These are phyloP conservation scores for Dichotomocladium elegans DNA, from an alignment of 371 early-diverging fungal genomes.

Conservation along the genomic window DNA sequence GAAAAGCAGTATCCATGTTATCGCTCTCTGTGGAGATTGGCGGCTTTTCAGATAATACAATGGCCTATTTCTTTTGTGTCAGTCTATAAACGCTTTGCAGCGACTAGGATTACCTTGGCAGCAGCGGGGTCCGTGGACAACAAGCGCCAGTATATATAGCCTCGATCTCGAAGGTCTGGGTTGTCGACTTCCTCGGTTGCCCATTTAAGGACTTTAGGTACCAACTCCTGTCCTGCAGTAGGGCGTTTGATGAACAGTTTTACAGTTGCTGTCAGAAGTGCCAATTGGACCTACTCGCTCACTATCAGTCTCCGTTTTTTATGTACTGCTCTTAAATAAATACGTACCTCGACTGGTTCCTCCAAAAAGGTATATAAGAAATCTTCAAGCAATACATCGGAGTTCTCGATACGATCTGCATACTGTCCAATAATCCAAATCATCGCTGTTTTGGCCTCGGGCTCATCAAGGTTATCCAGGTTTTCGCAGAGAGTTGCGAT, in stretches of 20 bases:
- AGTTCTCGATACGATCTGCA: conserved; percentile 87
- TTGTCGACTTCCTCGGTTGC: conserved; percentile 93
- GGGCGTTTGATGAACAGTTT: conserved; percentile 93
- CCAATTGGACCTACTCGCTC: conserved; percentile 75
- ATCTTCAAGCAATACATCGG: conserved; percentile 73
- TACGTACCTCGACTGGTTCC: conserved; percentile 71
- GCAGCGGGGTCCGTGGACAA: conserved; percentile 86
- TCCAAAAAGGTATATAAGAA: conserved; percentile 68
- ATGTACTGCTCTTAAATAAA: neutral
- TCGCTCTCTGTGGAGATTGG: conserved; percentile 87
- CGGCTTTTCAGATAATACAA: conserved; percentile 88
- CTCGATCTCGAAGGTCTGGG: conserved; percentile 96
- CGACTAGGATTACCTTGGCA: conserved; percentile 62
- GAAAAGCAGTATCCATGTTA: conserved; percentile 71
- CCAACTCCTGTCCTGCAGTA: conserved; percentile 81
- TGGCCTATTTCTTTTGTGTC: conserved; percentile 35
- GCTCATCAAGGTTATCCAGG: conserved; percentile 85
- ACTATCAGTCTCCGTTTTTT: neutral
- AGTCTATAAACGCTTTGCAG: conserved; percentile 2
- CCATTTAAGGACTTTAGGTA: conserved; percentile 86
- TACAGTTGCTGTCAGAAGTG: conserved; percentile 90
- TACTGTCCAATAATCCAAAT: conserved; percentile 98
- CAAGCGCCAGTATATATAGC: conserved; percentile 96
- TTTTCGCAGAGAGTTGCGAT: conserved; percentile 87
- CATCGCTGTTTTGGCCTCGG: conserved; percentile 89